Base-by-base conservation (phyloP, 345 rosid genomes). In the Hirschfeldia incana region DNA sequence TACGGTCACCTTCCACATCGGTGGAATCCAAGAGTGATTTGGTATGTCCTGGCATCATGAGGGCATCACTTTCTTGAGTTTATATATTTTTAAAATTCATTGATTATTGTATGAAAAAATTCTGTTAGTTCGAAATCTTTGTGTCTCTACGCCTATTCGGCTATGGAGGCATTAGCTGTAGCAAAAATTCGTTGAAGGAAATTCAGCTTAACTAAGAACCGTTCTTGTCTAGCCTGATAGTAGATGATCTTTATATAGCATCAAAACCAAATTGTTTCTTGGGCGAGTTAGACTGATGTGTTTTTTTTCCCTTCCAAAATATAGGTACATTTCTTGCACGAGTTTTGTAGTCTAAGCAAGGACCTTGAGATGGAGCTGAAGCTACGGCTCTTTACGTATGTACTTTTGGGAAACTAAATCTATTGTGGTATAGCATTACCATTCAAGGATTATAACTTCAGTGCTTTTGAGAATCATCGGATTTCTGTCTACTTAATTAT, bases 291-390 rank as follows among this genome's bases (percentile, higher is more conserved):
- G 72, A 64, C 76, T 78, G 72, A 78, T 29, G 67, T 72, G 60
- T 65, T 71, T 71, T 65, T 71, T 26, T 72, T 39, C 28, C 16
- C 30, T 46, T 74, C 30, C 36, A 37, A 73, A 53, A 76, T 77
- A 81, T 36, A 94, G 98, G 97, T 92, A 16, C 75, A 84, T 75
- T 91, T 94, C 88, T 84, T 92, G 87, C 91, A 85, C 5, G 98
- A 94, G 73, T 94, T 90, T 84, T 94, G 97, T 80, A 83, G 89
- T 84, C 84, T 91, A 83, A 85, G 90, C 89, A 94, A 91, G 88
- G 89, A 89, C 81, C 81, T 90, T 64, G 90, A 86, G 74, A 83
- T 88, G 90, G 84, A 78, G 49, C 92, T 89, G 88, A 93, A 91
- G 84, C 86, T 88, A 70, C 87, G 81, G 62, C 85, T 94, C 60